These are phyloP conservation scores for Metschnikowia reukaufii DNA, from an alignment of 805 yeast genomes.

Conservation along the genomic window DNA sequence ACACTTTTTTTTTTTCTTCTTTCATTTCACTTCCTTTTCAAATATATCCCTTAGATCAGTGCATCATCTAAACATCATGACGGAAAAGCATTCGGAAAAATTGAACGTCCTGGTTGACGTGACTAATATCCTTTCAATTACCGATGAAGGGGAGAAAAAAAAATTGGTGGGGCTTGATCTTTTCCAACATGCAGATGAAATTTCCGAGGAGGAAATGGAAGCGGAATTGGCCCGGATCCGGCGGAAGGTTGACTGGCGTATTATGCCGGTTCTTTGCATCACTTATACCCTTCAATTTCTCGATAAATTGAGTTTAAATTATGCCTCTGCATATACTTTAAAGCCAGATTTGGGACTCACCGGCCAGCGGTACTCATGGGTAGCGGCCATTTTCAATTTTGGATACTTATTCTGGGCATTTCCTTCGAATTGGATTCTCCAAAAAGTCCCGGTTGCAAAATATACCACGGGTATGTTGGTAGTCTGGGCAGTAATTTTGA, in stretches of 20 bases:
- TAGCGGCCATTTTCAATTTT: constrained; percentile 20
- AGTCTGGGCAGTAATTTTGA: constrained; percentile 17
- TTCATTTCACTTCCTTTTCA: not conserved
- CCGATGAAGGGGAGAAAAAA: constrained; percentile 6
- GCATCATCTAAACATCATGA: no score
- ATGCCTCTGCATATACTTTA: constrained; percentile 21
- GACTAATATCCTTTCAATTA: constrained; percentile 5
- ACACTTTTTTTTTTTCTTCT: not conserved
- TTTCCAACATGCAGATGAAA: constrained; percentile 28
- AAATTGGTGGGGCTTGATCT: constrained; percentile 25
- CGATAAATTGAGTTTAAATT: constrained; percentile 19
- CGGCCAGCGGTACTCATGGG: constrained; percentile 20
- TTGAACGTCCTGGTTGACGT: constrained; percentile 2
- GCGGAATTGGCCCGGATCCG: constrained; percentile 24
- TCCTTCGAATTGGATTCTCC: constrained; percentile 19
- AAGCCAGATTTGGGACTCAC: constrained; percentile 14
- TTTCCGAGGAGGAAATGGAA: constrained; percentile 29
- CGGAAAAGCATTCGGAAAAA: constrained; percentile 2
- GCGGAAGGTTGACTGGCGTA: constrained; percentile 34
- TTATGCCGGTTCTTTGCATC: constrained; percentile 31
- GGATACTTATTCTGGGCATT: constrained; percentile 20
- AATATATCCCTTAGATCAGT: no score
- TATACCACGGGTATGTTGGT: constrained; percentile 18
- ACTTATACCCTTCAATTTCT: constrained; percentile 24
- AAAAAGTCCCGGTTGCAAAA: constrained; percentile 17